Conservation (phyloP, 176 grass and related monocot species). For the Cenchrus americanus region DNA sequence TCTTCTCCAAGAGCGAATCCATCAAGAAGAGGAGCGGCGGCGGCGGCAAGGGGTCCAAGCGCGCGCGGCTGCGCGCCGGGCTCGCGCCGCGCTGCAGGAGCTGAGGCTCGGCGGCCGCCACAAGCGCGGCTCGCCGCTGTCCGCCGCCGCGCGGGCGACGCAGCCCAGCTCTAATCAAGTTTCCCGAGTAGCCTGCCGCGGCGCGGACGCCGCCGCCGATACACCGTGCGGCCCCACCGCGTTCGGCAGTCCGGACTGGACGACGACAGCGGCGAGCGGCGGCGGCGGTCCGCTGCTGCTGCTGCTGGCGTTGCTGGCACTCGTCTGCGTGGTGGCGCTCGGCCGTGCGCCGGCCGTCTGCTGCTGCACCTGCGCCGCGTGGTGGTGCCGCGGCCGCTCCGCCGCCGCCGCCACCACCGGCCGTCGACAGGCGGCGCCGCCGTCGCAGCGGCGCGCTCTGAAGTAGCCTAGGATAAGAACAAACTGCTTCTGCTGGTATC, state of each 20-base stretch:
- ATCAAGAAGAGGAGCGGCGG: constrained; percentile 26
- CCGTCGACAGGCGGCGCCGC: not conserved
- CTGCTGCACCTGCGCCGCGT: constrained; percentile 46
- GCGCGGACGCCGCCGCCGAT: too few relatives aligned
- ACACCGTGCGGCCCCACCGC: not conserved
- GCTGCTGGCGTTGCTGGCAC: constrained; percentile 29
- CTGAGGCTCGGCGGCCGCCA: constrained; percentile 19
- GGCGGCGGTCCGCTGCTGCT: not conserved
- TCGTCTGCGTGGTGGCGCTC: constrained; percentile 55
- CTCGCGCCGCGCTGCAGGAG: constrained; percentile 44
- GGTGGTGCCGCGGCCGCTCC: not conserved
- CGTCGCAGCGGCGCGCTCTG: not conserved
- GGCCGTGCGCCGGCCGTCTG: constrained; percentile 52
- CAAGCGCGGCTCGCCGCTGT: not conserved
- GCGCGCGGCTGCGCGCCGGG: constrained; percentile 6
- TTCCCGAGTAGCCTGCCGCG: too few relatives aligned
- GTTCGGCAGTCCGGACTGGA: too few relatives aligned
- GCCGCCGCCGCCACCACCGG: too few relatives aligned
- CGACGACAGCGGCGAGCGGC: not conserved
- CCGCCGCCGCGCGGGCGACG: too few relatives aligned
- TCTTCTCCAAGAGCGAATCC: constrained; percentile 25
- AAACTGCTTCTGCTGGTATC: too few relatives aligned
- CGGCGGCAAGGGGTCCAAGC: not conserved
- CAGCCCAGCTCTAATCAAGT: too few relatives aligned
- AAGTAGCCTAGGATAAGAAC: too few relatives aligned